These are phyloP conservation scores for Populus tomentosa DNA, from an alignment of 441 rosid species.

Conservation along the genomic window DNA sequence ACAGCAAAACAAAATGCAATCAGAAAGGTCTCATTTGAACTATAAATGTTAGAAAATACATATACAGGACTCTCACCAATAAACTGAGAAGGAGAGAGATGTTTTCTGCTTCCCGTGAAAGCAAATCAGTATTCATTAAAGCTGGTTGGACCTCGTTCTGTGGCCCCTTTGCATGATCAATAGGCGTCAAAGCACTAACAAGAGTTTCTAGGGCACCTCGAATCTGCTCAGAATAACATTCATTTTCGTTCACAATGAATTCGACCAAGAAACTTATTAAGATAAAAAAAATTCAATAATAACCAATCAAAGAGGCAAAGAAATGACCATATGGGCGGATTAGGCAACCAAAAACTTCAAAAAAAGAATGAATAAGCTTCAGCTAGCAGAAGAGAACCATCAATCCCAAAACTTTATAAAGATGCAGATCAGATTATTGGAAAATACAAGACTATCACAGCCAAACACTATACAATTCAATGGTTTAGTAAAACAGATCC, in stretches of 20 bases:
- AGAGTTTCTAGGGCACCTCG: conserved; percentile 94
- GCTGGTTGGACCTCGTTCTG: conserved; percentile 83
- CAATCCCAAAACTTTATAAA: not conserved
- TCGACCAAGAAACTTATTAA: not conserved
- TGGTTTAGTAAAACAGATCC: not conserved
- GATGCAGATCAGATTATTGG: not conserved
- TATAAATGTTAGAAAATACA: not conserved
- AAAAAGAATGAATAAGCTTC: not conserved
- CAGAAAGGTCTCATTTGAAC: not conserved
- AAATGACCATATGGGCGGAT: not conserved
- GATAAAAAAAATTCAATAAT: not conserved
- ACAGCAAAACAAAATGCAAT: conserved; percentile 2
- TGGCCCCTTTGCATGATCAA: conserved; percentile 70
- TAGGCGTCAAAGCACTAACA: conserved; percentile 82
- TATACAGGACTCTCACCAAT: conserved; percentile 49
- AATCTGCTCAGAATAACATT: conserved; percentile 45
- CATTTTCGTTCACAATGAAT: not conserved
- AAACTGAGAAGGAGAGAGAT: conserved; percentile 88
- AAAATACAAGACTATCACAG: not conserved
- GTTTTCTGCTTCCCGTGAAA: conserved; percentile 88
- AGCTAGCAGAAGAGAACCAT: not conserved
- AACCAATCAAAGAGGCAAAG: not conserved
- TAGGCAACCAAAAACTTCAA: not conserved
- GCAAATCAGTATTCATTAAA: conserved; percentile 92
- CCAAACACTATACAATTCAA: not conserved